These are phyloP conservation scores for Mortierella sp. DNA, from an alignment of 371 early-diverging fungal species.

Conservation along the genomic window DNA sequence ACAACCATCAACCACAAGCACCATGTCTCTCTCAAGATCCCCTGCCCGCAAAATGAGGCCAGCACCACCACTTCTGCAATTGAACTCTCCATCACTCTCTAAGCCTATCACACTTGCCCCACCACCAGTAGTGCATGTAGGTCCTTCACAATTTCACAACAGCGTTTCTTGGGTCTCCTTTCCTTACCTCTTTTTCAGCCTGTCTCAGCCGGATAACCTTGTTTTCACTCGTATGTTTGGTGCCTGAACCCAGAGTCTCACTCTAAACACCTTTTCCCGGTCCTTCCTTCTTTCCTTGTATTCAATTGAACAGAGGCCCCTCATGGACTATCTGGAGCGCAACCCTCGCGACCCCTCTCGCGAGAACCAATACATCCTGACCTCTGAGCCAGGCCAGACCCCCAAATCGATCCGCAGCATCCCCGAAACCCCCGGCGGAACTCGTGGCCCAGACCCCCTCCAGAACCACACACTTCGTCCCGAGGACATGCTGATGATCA, in stretches of 20 bases:
- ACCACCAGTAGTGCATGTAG: slow-evolving; percentile 40
- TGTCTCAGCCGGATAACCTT: neutral
- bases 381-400: slow-evolving; percentile 23
- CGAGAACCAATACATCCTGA: slow-evolving; percentile 38
- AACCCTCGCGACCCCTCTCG: slow-evolving; percentile 50
- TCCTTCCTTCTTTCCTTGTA: neutral
- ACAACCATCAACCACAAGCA: neutral
- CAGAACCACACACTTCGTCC: slow-evolving; percentile 54
- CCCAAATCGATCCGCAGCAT: slow-evolving; percentile 46
- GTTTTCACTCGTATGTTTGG: neutral
- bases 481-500: slow-evolving; percentile 51
- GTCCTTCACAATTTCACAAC: neutral
- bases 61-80: slow-evolving; percentile 41
- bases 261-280: neutral
- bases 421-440: slow-evolving; percentile 57
- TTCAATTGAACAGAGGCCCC: slow-evolving; percentile 25
- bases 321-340: slow-evolving; percentile 44
- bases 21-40: slow-evolving; percentile 48
- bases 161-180: too few species aligned
- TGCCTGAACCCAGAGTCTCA: neutral
- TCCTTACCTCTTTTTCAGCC: neutral
- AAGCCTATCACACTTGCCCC: slow-evolving; percentile 29
- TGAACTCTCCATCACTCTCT: slow-evolving; percentile 23
- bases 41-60: slow-evolving; percentile 45
- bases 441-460: slow-evolving; percentile 51